Evolutionary conservation across 2,329 filamentous ascomycete genomes (phyloP).

Genomic region (Cryphonectria naterciae): DNA sequence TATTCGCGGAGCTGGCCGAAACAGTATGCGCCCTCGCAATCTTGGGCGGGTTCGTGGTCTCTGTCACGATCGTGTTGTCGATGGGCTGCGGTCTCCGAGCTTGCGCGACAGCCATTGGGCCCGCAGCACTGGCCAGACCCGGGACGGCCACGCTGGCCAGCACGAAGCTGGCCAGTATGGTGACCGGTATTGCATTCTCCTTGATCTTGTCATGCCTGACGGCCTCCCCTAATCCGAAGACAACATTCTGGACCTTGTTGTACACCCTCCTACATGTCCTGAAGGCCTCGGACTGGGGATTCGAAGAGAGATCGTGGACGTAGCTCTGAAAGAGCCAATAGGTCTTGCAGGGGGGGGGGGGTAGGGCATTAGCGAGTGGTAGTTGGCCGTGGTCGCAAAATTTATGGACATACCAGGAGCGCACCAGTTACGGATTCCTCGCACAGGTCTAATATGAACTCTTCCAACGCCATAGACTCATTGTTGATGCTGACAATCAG

Average conservation of each 20-base stretch:
- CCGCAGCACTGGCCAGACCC: conserved; percentile 75
- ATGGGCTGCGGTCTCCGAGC: conserved; percentile 73
- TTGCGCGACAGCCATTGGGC: conserved; percentile 80
- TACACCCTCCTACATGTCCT: conserved; percentile 82
- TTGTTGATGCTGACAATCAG: conserved; percentile 87
- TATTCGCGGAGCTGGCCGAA: conserved; percentile 48
- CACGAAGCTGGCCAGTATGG: conserved; percentile 79
- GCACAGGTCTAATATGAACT: conserved; percentile 84
- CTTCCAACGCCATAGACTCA: conserved; percentile 88
- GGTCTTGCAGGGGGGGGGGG: conserved; percentile 58
- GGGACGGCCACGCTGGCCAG: conserved; percentile 77
- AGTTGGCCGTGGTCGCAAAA: background rate
- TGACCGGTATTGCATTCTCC: conserved; percentile 80
- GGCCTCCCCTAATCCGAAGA: conserved; percentile 76
- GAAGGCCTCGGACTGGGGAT: conserved; percentile 76
- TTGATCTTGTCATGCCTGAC: conserved; percentile 74
- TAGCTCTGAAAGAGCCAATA: conserved; percentile 93
- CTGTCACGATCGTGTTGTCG: conserved; percentile 65
- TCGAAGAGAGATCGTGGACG: conserved; percentile 76
- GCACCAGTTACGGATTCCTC: conserved; percentile 86
- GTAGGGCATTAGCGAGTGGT: conserved; percentile 14
- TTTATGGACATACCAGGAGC: conserved; percentile 65
- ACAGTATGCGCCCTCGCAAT: conserved; percentile 69
- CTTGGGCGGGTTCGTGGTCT: conserved; percentile 46
- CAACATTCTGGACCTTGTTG: conserved; percentile 87